phyloP scores from a whole-genome alignment of 768 basidiomycete genomes.

The Leccinum uliginosum region DNA sequence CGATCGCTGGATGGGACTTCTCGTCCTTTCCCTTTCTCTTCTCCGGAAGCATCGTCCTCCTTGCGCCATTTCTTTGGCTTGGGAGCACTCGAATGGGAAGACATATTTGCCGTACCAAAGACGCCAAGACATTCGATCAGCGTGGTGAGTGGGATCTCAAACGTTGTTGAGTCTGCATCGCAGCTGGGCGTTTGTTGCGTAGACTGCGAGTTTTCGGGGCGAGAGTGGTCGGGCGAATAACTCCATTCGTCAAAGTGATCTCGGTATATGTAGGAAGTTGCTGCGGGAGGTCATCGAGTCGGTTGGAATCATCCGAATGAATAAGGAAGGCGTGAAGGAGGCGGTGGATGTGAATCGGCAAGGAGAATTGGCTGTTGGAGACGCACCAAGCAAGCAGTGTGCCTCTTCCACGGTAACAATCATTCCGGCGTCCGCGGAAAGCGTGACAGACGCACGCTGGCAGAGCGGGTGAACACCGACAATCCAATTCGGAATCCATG shows the following conservation, averaged over 20 bases:
- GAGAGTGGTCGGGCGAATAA: slow-evolving; percentile 47
- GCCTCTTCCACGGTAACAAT: slow-evolving; percentile 84
- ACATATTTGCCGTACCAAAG: slow-evolving; percentile 71
- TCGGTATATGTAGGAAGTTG: slow-evolving; percentile 75
- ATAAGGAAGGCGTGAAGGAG: neutral
- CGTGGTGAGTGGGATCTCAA: slow-evolving; percentile 81
- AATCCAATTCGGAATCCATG: slow-evolving; percentile 5
- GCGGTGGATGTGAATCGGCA: slow-evolving; percentile 1
- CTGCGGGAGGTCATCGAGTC: slow-evolving; percentile 36
- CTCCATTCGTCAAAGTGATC: slow-evolving; percentile 77
- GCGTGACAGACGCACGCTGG: slow-evolving; percentile 70
- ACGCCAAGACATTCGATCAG: slow-evolving; percentile 90
- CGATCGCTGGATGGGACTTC: slow-evolving; percentile 14
- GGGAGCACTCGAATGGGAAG: slow-evolving; percentile 24
- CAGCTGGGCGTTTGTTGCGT: slow-evolving; percentile 10
- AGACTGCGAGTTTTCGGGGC: slow-evolving; percentile 20
- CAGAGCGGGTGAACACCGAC: slow-evolving; percentile 6
- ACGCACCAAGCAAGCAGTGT: slow-evolving; percentile 70
- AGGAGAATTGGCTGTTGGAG: slow-evolving; percentile 2
- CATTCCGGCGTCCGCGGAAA: slow-evolving; percentile 60
- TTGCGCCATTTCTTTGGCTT: slow-evolving; percentile 49
- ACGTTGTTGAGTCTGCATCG: slow-evolving; percentile 36
- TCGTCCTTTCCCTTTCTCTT: slow-evolving; percentile 29
- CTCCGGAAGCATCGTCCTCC: slow-evolving; percentile 44
- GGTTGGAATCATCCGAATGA: neutral